Evolutionary conservation across 345 rosid genomes (phyloP).

Genomic region (Bruguiera gymnorhiza): DNA sequence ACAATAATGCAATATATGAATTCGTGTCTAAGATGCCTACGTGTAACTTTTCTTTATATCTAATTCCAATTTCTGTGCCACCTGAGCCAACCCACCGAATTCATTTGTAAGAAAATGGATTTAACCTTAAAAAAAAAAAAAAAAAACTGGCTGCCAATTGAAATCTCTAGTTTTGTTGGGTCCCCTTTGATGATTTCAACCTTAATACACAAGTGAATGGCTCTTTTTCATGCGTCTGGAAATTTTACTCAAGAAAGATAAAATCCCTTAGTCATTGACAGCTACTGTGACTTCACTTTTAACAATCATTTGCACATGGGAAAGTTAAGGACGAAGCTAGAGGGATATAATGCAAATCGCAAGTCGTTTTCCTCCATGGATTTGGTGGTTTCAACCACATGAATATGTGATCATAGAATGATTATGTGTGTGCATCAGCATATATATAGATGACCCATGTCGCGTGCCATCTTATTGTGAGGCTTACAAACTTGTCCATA

Average conservation of each 20-base stretch:
- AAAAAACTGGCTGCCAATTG: background rate
- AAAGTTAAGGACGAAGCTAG: conserved; percentile 1
- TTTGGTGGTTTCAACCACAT: conserved; percentile 19
- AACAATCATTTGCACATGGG: conserved; percentile 33
- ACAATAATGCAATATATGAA: too few species aligned
- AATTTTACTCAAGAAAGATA: conserved; percentile 1
- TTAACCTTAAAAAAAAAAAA: too few species aligned
- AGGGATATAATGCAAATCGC: conserved; percentile 26
- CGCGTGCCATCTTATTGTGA: too few species aligned
- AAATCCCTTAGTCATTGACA: conserved; percentile 16
- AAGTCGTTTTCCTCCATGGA: conserved; percentile 18
- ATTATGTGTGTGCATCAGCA: conserved; percentile 6
- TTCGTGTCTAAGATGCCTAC: too few species aligned
- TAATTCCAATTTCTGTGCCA: too few species aligned
- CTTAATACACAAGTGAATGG: too few species aligned
- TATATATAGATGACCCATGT: background rate
- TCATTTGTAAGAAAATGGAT: too few species aligned
- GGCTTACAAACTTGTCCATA: too few species aligned
- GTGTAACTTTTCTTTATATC: too few species aligned
- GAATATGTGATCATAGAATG: conserved; percentile 20
- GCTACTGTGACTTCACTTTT: conserved; percentile 22
- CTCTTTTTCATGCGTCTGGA: background rate
- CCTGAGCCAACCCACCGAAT: too few species aligned
- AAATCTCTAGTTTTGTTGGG: background rate
- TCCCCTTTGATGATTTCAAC: background rate